Conservation (phyloP, 1,284 basidiomycete genomes). For the Sanghuangporus baumii region DNA sequence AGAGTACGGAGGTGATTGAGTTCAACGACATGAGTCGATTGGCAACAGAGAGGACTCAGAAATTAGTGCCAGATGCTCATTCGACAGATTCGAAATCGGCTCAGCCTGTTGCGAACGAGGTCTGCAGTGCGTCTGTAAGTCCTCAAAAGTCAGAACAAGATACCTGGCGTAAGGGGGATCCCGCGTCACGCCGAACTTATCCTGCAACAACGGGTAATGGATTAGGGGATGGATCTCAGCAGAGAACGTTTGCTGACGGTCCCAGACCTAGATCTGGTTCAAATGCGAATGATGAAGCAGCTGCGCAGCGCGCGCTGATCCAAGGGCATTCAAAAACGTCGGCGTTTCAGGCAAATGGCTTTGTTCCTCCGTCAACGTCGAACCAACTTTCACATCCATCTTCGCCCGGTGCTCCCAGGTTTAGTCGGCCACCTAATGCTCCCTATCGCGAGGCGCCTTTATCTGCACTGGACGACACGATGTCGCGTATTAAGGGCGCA, state of each 20-base stretch:
- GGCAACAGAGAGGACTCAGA: slow-evolving; percentile 34
- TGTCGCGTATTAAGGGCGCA: slow-evolving; percentile 86
- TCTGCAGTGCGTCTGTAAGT: slow-evolving; percentile 45
- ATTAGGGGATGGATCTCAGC: neutral
- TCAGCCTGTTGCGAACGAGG: slow-evolving; percentile 56
- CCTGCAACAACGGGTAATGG: neutral
- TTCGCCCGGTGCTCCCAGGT: slow-evolving; percentile 10
- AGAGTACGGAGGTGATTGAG: slow-evolving; percentile 69
- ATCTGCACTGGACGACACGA: slow-evolving; percentile 75
- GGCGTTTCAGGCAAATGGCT: neutral
- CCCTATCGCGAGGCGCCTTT: slow-evolving; percentile 63
- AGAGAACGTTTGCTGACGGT: neutral
- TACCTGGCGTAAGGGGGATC: slow-evolving; percentile 2
- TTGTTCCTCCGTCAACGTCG: neutral
- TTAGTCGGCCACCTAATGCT: slow-evolving; percentile 14
- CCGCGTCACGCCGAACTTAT: neutral
- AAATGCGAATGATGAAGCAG: neutral
- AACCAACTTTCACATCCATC: slow-evolving; percentile 8
- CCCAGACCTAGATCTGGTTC: neutral
- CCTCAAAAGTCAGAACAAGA: slow-evolving; percentile 3
- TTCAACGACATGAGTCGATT: slow-evolving; percentile 72
- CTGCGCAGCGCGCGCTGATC: neutral
- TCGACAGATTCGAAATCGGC: neutral
- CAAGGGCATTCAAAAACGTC: neutral
- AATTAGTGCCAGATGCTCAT: neutral